Percentiles rank a stretch among this genome's conserved stretches.
These are phyloP conservation scores for Pseudozyma flocculosa DNA, from an alignment of 1,284 basidiomycete species.

Conservation along the genomic window DNA sequence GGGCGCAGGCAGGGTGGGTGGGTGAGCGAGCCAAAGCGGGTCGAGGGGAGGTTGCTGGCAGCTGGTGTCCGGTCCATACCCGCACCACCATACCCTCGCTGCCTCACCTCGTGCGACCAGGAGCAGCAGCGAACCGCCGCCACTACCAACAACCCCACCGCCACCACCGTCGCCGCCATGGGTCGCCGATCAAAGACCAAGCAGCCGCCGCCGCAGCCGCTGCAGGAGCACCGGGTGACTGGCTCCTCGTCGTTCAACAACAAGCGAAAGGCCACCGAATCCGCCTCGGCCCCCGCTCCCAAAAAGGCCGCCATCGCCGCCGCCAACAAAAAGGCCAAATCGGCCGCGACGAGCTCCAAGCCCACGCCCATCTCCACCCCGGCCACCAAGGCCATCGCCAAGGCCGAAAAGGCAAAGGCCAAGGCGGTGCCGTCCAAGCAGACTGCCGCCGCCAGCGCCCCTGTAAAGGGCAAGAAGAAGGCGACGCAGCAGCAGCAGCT, in stretches of 20 bases:
- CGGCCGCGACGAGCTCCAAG: conserved; percentile 1
- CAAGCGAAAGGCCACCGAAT: conserved; percentile 58
- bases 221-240: conserved; percentile 62
- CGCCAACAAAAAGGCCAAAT: conserved; percentile 8
- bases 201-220: conserved; percentile 73
- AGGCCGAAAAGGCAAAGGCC: conserved; percentile 63
- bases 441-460: conserved; percentile 10
- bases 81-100: no score
- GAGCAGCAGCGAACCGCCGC: no score
- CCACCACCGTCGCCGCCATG: conserved; percentile 62
- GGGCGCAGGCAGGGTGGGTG: background rate
- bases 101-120: no score
- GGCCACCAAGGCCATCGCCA: conserved; percentile 61
- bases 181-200: conserved; percentile 88
- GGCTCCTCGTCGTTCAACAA: conserved; percentile 35
- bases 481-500: conserved; percentile 28
- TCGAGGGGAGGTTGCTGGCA: no score
- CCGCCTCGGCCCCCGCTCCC: conserved; percentile 37
- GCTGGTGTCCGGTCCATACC: no score
- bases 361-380: conserved; percentile 6
- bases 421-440: conserved; percentile 49
- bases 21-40: background rate
- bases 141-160: background rate
- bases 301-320: conserved; percentile 32
- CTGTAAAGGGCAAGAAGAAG: conserved; percentile 29